Evolutionary conservation across 192 early-diverging fungal species (phyloP).

Genomic region (Ramicandelaber brevisporus): DNA sequence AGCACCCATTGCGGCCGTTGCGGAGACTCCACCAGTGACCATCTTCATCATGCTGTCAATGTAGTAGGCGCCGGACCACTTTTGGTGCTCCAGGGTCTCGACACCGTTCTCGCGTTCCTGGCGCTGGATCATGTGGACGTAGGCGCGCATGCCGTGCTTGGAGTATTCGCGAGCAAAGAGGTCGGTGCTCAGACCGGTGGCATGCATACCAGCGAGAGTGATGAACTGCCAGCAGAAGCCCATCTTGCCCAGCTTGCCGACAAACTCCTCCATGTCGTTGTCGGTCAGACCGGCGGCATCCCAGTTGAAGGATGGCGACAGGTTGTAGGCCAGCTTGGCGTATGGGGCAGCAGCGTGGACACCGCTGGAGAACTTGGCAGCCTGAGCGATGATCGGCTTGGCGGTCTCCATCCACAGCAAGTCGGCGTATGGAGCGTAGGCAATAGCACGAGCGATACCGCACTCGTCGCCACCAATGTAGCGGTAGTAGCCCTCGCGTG

Average conservation of each 20-base stretch:
- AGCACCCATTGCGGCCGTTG: slow-evolving; percentile 86
- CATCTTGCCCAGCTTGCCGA: slow-evolving; percentile 55
- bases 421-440: slow-evolving; percentile 75
- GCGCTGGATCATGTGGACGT: slow-evolving; percentile 77
- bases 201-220: slow-evolving; percentile 86
- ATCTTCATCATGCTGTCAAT: slow-evolving; percentile 75
- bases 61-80: slow-evolving; percentile 84
- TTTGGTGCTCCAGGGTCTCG: slow-evolving; percentile 81
- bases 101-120: slow-evolving; percentile 73
- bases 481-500: slow-evolving; percentile 90
- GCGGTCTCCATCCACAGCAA: slow-evolving; percentile 96
- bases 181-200: slow-evolving; percentile 63
- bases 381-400: slow-evolving; percentile 76
- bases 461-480: slow-evolving; percentile 85
- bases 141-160: slow-evolving; percentile 76
- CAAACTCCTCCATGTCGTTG: slow-evolving; percentile 61
- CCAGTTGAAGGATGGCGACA: slow-evolving; percentile 97
- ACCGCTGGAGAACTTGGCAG: slow-evolving; percentile 67
- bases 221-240: slow-evolving; percentile 99
- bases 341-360: slow-evolving; percentile 56
- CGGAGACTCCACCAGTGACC: slow-evolving; percentile 75
- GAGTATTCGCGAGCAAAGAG: slow-evolving; percentile 75
- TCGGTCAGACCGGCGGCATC: slow-evolving; percentile 86
- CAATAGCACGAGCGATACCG: slow-evolving; percentile 55
- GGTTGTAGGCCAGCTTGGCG: slow-evolving; percentile 82